Conservation (phyloP, 192 early-diverging fungal genomes). For the Rhizoclosmatium sp. region DNA sequence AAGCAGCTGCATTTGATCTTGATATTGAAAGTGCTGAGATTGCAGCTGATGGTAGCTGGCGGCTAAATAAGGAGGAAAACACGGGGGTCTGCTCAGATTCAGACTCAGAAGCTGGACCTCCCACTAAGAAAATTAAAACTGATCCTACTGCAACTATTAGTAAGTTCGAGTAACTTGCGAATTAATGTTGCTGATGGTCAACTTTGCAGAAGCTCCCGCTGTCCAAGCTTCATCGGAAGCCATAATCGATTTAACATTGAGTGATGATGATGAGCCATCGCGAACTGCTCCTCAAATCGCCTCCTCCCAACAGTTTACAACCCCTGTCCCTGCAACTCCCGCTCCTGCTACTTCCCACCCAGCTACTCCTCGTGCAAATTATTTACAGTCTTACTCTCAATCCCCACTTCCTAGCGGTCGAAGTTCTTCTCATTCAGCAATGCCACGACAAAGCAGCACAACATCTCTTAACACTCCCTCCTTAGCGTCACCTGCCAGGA, state of each 20-base stretch:
- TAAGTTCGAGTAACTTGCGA: neutral
- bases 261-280: constrained; percentile 24
- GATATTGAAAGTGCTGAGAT: constrained; percentile 34
- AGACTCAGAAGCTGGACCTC: neutral
- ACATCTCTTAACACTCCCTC: neutral
- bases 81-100: constrained; percentile 13
- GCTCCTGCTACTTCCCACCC: neutral
- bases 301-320: neutral
- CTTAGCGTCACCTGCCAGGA: neutral
- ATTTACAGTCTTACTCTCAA: neutral
- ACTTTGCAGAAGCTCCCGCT: neutral
- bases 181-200: neutral
- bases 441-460: neutral
- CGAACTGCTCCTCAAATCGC: neutral
- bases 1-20: constrained; percentile 1
- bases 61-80: constrained; percentile 14
- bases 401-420: neutral
- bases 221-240: neutral
- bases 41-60: constrained; percentile 21
- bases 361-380: neutral
- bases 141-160: neutral
- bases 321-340: neutral
- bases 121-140: neutral
- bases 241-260: constrained; percentile 23
- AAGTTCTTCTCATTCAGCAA: neutral